Base-by-base conservation (phyloP, 225 moss, liverwort and hornwort species). In the Pleurozium schreberi region DNA sequence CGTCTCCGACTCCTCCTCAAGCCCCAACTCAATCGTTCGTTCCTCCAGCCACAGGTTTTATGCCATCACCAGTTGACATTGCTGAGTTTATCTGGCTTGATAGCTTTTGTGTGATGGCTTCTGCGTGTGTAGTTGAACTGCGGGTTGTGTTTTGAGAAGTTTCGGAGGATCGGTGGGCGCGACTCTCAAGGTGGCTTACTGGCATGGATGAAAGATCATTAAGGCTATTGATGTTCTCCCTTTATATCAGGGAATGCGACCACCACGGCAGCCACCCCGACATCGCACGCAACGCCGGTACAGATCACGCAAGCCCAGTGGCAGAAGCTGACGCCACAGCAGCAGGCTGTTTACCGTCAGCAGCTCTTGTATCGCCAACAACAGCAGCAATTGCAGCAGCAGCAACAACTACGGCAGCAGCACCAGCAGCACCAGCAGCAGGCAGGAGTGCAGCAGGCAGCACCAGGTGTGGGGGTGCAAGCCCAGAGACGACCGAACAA, bases 41-140 rank as follows among this genome's bases (percentile, higher is more conserved):
- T 89, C 91, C 95, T 69, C 94, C 93, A 86, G 90, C 93, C 65
- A 93, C 94, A 94, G 94, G 95, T 95, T 88, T 84, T 45, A n/a
- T 81, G 70, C 62, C 14, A 52, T 85, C 61, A 57, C 84, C 73
- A 68, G 62, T 87, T 86, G 88, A 79, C 73, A 57, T 88, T 88
- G 80, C n/a, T 31, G 53, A 58, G 50, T 50, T 85, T 80, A 12
- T 89, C 40, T 79, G 55, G 11, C 13, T 83, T 61, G 42, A 55
- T 84, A 81, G 81, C 84, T 52, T 79, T 83, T 45, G 34, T 82
- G 70, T 67, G 58, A 42, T 85, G 82, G 43, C 78, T 34, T 80
- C 69, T 60, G 42, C 82, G 40, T 61, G 38, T 87, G 28, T 82
- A 34, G 82, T 86, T 78, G 55, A 82, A 47, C 34, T 86, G n/a